Percentiles rank a stretch among this genome's conserved stretches.
These are phyloP conservation scores for Boletus edulis DNA, from an alignment of 768 basidiomycete genomes.

Conservation along the genomic window DNA sequence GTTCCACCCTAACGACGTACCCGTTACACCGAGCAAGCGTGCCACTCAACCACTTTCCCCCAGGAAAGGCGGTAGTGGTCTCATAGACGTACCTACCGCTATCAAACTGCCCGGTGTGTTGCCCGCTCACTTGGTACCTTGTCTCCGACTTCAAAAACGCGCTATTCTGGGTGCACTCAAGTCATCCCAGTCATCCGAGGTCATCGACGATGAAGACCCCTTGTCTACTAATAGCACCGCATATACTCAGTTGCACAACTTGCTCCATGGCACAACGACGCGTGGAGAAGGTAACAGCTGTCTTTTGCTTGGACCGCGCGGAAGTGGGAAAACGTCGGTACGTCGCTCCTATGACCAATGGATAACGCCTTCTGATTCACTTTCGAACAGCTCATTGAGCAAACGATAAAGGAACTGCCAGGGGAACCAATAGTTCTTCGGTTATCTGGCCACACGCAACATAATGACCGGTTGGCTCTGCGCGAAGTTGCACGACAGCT, in stretches of 20 bases:
- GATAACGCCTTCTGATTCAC: conserved; percentile 1
- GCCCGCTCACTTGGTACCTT: conserved; percentile 43
- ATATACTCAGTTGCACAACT: conserved; percentile 52
- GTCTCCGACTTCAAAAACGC: conserved; percentile 56
- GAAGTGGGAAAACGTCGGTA: conserved; percentile 84
- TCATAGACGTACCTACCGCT: conserved; percentile 2
- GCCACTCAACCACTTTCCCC: conserved; percentile 9
- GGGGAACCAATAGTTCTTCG: conserved; percentile 68
- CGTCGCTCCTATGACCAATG: conserved; percentile 2
- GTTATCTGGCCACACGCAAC: conserved; percentile 83
- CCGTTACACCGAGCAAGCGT: conserved; percentile 17
- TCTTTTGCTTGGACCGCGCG: conserved; percentile 78
- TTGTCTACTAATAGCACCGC: conserved; percentile 50
- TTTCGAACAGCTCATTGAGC: conserved; percentile 53
- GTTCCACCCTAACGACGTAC: conserved; percentile 3
- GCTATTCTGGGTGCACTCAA: conserved; percentile 50
- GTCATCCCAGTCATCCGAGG: conserved; percentile 21
- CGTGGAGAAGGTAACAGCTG: conserved; percentile 95
- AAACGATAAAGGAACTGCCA: conserved; percentile 46
- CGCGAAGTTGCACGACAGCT: conserved; percentile 89
- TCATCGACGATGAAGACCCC: conserved; percentile 33
- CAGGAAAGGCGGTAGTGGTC: conserved; percentile 7
- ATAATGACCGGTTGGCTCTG: conserved; percentile 85
- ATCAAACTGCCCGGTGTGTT: conserved; percentile 29
- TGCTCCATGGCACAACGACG: conserved; percentile 70